Conservation (phyloP, 2,329 filamentous ascomycete genomes). For the Lasiodiplodia sp. region DNA sequence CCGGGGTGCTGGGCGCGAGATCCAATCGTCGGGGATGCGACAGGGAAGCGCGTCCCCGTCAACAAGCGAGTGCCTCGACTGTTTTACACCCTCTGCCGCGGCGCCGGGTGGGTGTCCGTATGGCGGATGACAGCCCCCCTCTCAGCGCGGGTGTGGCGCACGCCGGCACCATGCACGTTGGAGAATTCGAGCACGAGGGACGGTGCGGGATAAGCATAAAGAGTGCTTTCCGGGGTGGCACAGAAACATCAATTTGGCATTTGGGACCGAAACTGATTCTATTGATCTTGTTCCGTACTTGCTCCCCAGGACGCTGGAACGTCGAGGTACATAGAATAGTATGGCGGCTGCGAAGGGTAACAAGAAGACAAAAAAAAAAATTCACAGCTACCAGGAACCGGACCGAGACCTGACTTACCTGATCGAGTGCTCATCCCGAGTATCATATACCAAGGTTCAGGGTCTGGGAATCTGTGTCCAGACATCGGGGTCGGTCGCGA, state of each 20-base stretch:
- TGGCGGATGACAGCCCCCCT: conserved; percentile 3
- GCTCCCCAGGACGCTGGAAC: background rate
- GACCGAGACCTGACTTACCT: background rate
- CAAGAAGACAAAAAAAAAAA: background rate
- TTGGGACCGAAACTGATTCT: background rate
- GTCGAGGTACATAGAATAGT: background rate
- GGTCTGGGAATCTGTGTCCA: background rate
- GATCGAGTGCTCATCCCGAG: background rate
- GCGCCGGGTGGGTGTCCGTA: conserved; percentile 15
- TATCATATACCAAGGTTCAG: background rate
- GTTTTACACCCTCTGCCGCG: conserved; percentile 11
- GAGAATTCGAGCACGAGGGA: background rate
- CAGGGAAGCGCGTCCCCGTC: background rate
- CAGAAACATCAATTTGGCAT: background rate
- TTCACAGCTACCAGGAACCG: background rate
- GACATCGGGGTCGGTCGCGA: background rate
- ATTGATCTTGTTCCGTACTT: background rate
- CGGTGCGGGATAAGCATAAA: background rate
- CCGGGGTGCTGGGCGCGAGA: conserved; percentile 5
- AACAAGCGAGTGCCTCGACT: conserved; percentile 4
- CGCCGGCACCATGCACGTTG: conserved; percentile 12
- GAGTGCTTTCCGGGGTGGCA: background rate
- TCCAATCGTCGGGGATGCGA: conserved; percentile 19
- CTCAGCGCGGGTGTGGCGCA: conserved; percentile 23
- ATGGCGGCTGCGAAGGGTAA: background rate